A percentile compares a stretch with the other conserved stretches of the same genome.
These are phyloP conservation scores for Dimocarpus longan DNA, from an alignment of 345 rosid species.

Conservation along the genomic window DNA sequence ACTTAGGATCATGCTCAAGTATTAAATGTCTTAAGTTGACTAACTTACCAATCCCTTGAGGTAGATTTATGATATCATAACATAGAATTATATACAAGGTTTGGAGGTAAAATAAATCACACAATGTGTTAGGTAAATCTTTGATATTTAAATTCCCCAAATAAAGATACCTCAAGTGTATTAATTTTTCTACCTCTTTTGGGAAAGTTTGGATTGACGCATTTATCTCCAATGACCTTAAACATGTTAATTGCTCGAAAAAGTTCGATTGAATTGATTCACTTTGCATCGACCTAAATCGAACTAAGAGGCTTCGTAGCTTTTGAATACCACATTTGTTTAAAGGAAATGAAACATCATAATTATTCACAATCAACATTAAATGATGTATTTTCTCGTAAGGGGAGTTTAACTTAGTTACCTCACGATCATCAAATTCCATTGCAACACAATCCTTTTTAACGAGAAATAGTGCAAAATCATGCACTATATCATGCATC, in stretches of 20 bases:
- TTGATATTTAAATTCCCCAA: rapidly evolving
- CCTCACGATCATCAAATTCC: too few species aligned
- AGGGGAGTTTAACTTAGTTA: too few species aligned
- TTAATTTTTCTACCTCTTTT: not conserved
- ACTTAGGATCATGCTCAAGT: too few species aligned
- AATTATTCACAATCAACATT: too few species aligned
- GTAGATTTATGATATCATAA: not conserved
- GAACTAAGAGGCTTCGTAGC: not conserved
- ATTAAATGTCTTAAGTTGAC: not conserved
- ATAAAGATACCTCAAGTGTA: not conserved
- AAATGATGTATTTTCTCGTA: too few species aligned
- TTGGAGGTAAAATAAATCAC: not conserved
- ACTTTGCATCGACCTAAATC: not conserved
- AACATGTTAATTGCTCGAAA: not conserved
- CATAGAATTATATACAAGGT: not conserved
- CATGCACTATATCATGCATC: not conserved
- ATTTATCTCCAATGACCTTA: not conserved
- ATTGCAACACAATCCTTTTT: too few species aligned
- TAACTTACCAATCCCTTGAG: not conserved
- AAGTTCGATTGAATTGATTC: not conserved
- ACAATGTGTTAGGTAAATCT: not conserved
- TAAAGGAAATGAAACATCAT: too few species aligned
- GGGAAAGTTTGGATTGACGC: not conserved
- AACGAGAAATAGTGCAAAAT: not conserved
- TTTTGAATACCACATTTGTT: not conserved